Evolutionary conservation across 2,329 filamentous ascomycete genomes (phyloP).

Genomic region (Botrytis fragariae): DNA sequence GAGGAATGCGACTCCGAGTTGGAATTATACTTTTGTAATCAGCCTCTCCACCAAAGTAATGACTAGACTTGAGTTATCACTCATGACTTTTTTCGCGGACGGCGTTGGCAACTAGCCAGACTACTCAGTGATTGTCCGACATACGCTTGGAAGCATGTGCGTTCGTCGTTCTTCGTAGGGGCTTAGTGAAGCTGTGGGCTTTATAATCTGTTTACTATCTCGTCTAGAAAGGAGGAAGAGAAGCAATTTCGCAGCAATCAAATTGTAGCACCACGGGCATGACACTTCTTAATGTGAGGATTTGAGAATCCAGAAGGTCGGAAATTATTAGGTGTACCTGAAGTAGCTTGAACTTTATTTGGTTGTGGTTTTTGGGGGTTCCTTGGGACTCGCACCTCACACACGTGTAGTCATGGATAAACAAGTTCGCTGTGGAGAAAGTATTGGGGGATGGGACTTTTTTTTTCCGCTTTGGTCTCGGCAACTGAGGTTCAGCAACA

Average conservation of each 20-base stretch:
- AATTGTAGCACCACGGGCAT: constrained; percentile 20
- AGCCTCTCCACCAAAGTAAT: constrained; percentile 62
- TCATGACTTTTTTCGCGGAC: constrained; percentile 46
- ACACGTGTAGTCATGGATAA: constrained; percentile 11
- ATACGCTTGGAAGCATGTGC: constrained; percentile 26
- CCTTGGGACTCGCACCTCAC: constrained; percentile 1
- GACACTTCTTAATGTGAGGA: constrained; percentile 7
- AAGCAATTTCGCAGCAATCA: constrained; percentile 10
- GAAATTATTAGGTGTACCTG: background rate
- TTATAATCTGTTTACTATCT: constrained; percentile 13
- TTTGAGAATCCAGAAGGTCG: background rate
- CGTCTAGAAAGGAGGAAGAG: constrained; percentile 12
- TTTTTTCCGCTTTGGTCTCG: constrained; percentile 8
- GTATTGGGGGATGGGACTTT: background rate
- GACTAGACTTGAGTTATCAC: constrained; percentile 58
- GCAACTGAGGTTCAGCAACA: background rate
- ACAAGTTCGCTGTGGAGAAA: constrained; percentile 13
- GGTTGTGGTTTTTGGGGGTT: constrained; percentile 1
- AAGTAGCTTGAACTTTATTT: constrained; percentile 13
- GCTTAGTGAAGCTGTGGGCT: constrained; percentile 20
- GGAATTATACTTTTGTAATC: constrained; percentile 53
- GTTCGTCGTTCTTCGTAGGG: constrained; percentile 11
- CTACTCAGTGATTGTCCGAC: constrained; percentile 29
- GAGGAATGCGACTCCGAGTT: constrained; percentile 13
- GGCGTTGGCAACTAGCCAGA: constrained; percentile 30